Conservation (phyloP, 2,329 filamentous ascomycete species). For the Colletotrichum acutatum region DNA sequence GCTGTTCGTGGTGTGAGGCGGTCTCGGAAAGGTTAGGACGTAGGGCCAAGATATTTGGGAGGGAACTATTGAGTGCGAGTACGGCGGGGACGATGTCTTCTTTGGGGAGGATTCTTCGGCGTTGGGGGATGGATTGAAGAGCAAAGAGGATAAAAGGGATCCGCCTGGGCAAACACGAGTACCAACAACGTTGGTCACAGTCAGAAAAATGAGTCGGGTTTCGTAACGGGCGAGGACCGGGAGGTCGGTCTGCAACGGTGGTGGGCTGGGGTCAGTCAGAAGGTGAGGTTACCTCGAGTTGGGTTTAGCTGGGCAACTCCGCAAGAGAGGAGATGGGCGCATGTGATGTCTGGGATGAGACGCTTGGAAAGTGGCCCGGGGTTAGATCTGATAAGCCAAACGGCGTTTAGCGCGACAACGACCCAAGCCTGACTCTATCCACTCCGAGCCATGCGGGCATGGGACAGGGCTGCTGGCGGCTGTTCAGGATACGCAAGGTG, state of each 20-base stretch:
- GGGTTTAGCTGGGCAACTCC: constrained; percentile 22
- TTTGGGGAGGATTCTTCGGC: constrained; percentile 26
- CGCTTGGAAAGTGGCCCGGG: constrained; percentile 22
- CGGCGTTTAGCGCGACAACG: constrained; percentile 10
- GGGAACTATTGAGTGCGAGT: not conserved
- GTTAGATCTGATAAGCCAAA: constrained; percentile 35
- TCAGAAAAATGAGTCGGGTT: constrained; percentile 17
- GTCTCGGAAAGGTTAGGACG: constrained; percentile 25
- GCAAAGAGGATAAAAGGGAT: not conserved
- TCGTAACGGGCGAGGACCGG: constrained; percentile 10
- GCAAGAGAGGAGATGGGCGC: constrained; percentile 22
- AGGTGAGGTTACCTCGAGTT: constrained; percentile 5
- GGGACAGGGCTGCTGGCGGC: constrained; percentile 17
- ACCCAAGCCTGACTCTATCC: not conserved
- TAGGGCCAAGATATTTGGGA: constrained; percentile 19
- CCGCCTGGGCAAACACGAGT: constrained; percentile 5
- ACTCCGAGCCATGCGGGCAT: constrained; percentile 27
- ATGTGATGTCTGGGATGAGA: constrained; percentile 34
- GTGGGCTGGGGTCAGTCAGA: constrained; percentile 20
- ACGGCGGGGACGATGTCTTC: constrained; percentile 25
- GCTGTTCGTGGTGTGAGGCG: constrained; percentile 11
- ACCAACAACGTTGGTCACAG: not conserved
- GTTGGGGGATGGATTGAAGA: constrained; percentile 4
- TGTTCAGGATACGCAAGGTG: constrained; percentile 2
- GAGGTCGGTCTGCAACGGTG: not conserved